phyloP scores from a whole-genome alignment of 495 filamentous ascomycete species.

The Daldinia decipiens region DNA sequence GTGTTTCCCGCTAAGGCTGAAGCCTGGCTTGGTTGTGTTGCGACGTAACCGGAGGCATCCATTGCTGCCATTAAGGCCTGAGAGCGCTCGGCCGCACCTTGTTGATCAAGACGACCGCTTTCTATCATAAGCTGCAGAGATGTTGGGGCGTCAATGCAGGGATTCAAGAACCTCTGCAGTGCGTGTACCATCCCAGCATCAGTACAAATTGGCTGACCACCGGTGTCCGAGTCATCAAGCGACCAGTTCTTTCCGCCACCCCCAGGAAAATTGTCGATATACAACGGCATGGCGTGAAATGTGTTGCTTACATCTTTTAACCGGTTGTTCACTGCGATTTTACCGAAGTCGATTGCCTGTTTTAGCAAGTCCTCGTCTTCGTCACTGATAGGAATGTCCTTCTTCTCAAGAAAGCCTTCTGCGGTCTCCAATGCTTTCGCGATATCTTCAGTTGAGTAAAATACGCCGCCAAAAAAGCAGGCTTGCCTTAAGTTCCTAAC shows the following conservation, averaged over 20 bases:
- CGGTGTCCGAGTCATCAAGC: constrained; percentile 57
- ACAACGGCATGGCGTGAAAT: constrained; percentile 82
- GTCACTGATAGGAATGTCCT: constrained; percentile 60
- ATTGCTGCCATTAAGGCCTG: constrained; percentile 41
- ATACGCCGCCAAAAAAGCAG: constrained; percentile 87
- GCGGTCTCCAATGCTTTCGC: constrained; percentile 69
- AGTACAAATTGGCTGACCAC: constrained; percentile 53
- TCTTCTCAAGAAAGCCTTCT: constrained; percentile 67
- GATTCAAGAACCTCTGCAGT: constrained; percentile 54
- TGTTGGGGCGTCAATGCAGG: constrained; percentile 50
- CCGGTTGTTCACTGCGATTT: constrained; percentile 64
- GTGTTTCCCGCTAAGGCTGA: constrained; percentile 54
- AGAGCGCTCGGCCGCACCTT: constrained; percentile 48
- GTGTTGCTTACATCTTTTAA: constrained; percentile 73
- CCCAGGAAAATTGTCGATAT: constrained; percentile 68
- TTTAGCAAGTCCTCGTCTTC: constrained; percentile 69
- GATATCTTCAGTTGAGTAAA: constrained; percentile 72
- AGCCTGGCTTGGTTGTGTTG: constrained; percentile 16
- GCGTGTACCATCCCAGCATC: constrained; percentile 51
- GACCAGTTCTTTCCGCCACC: constrained; percentile 69
- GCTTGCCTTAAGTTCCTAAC: constrained; percentile 84
- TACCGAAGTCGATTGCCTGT: constrained; percentile 70
- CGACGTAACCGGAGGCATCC: constrained; percentile 17
- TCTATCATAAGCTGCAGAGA: constrained; percentile 52
- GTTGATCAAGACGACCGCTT: constrained; percentile 50